Evolutionary conservation across 192 early-diverging fungal genomes (phyloP).

Genomic region (Umbelopsis ramanniana): DNA sequence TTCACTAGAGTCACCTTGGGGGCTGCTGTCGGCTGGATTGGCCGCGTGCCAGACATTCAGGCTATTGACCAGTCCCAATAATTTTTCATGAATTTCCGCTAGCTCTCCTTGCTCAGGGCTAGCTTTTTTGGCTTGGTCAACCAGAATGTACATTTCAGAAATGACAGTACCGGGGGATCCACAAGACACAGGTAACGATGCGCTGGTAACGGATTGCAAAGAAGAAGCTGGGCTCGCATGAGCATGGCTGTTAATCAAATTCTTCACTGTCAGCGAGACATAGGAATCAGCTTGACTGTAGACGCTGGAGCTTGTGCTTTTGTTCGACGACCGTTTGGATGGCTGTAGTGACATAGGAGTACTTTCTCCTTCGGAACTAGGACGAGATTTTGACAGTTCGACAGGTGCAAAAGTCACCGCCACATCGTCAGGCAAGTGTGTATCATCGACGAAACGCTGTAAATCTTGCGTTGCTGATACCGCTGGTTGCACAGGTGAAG

Average conservation of each 20-base stretch:
- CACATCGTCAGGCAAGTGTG: neutral
- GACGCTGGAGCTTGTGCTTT: too few relatives aligned
- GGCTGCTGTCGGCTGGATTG: neutral
- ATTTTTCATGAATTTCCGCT: neutral
- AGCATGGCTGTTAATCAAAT: too few relatives aligned
- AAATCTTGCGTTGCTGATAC: neutral
- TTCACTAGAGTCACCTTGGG: too few relatives aligned
- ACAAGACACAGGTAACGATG: neutral
- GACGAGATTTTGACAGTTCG: neutral
- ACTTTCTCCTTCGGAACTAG: too few relatives aligned
- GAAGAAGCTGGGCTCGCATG: neutral
- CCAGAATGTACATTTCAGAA: neutral
- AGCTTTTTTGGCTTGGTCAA: neutral
- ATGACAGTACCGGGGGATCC: neutral
- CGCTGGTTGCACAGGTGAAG: neutral
- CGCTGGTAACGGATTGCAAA: neutral
- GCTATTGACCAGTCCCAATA: neutral
- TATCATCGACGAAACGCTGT: neutral
- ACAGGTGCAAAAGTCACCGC: neutral
- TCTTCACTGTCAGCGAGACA: too few relatives aligned
- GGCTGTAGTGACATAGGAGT: too few relatives aligned
- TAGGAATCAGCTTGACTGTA: too few relatives aligned
- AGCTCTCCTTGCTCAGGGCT: neutral
- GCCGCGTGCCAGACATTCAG: neutral
- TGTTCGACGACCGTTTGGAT: too few relatives aligned